phyloP scores from a whole-genome alignment of 148 eudicot species.

The Vaccinium myrtillus region DNA sequence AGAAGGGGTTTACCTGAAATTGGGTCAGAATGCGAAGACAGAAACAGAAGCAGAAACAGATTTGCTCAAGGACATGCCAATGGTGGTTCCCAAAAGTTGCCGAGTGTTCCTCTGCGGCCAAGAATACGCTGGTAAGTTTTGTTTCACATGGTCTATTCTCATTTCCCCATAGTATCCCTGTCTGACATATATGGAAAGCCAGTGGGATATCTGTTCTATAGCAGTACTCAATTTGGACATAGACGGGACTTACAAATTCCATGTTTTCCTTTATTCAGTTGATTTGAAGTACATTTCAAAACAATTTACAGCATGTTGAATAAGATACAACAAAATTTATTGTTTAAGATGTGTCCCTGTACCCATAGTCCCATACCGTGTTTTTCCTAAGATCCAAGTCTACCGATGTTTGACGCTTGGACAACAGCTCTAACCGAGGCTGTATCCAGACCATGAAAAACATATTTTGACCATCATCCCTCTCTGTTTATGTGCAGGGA shows the following conservation, averaged over 20 bases:
- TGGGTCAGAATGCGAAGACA: constrained; percentile 63
- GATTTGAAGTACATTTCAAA: neutral
- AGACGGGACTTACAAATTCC: neutral
- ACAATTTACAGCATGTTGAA: neutral
- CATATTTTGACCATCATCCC: neutral
- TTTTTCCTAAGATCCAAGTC: neutral
- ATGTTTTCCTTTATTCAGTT: neutral
- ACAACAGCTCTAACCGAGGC: neutral
- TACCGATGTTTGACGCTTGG: neutral
- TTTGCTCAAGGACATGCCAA: constrained; percentile 71
- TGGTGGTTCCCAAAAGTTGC: constrained; percentile 73
- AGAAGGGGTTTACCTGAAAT: constrained; percentile 57
- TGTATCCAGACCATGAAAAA: neutral
- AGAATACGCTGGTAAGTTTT: constrained; percentile 65
- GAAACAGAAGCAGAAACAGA: constrained; percentile 60
- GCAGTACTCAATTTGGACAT: neutral
- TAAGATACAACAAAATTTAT: neutral
- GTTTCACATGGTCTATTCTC: neutral
- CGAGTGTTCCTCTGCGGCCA: constrained; percentile 89
- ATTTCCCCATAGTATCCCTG: neutral
- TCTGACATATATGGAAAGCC: neutral
- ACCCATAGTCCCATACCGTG: neutral
- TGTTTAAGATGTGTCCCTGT: neutral
- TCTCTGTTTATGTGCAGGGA: constrained; percentile 48
- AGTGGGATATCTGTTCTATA: neutral